Base-by-base conservation (phyloP, 2,329 filamentous ascomycete species). In the Dendrostoma leiphaemia region DNA sequence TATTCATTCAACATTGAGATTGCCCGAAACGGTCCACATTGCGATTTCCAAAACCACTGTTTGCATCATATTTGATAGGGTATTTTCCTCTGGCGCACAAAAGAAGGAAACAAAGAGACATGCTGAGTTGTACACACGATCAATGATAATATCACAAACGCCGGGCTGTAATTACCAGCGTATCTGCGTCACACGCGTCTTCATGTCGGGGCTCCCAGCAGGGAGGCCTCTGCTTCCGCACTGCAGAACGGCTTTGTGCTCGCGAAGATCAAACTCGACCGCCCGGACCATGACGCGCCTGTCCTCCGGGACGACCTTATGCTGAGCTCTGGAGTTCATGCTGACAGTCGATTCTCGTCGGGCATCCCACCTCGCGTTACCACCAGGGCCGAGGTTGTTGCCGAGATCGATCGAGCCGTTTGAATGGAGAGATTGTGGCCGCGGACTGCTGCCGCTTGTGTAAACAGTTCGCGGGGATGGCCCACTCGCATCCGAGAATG, bases 181-280 rank as follows among this genome's bases (percentile, higher is more conserved):
- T 40, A 84, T 74, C 37, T 64, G 67, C 13, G 75, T 79, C 37
- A 68, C 65, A n/a, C 71, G 71, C 5, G 73, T 76, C 58, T 79
- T 77, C 29, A 71, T 60, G 60, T 84, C 80, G 1, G 67, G 69
- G 51, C 71, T 66, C 0, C 74, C 78, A 1, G 74, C 72, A 4
- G 69, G 72, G n/a, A 80, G 64, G 6, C 76, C 76, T 37, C 81
- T 70, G 8, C 79, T 80, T n/a, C 81, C 81, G 29, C 82, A 80
- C 56, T 74, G 69, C 24, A 84, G 66, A 9, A 71, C 67, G 4
- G 81, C 81, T 50, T 68, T 71, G 43, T 77, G 74, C 46, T 75
- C 71, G 29, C 78, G 75, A 45, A 84, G 69, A 61, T 84, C 77
- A 61, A 84, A 84, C 58, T 83, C 77, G 19, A 82, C 79, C 0